Conservation (phyloP, 352 stramenopile genomes). For the Globisporangium okanoganense region DNA sequence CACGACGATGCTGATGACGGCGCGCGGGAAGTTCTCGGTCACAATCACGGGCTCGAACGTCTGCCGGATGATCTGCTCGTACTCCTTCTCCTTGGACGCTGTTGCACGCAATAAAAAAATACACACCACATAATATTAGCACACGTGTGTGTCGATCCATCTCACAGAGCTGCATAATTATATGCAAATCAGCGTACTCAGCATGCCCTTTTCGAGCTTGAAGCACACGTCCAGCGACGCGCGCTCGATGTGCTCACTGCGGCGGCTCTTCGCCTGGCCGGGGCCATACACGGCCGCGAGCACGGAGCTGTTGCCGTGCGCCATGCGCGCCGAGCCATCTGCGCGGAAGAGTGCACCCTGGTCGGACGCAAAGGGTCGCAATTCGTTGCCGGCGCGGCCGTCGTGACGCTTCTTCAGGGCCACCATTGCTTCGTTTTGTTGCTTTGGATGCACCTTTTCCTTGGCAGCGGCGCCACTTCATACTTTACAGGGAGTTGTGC, state of each 20-base stretch:
- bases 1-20: constrained; percentile 84
- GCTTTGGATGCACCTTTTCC: constrained; percentile 4
- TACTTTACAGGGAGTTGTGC: not conserved
- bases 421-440: constrained; percentile 26
- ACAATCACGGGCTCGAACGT: constrained; percentile 72
- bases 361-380: constrained; percentile 70
- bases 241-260: constrained; percentile 57
- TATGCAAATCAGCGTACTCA: too few relatives aligned
- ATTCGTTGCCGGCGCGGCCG: constrained; percentile 67
- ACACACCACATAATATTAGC: not conserved
- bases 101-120: not conserved
- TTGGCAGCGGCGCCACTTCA: constrained; percentile 1
- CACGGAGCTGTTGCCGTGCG: constrained; percentile 68
- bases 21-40: constrained; percentile 66
- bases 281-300: constrained; percentile 75
- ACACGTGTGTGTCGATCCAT: not conserved
- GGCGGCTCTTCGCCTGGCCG: constrained; percentile 67
- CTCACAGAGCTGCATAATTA: too few relatives aligned
- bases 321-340: constrained; percentile 76
- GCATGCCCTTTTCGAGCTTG: constrained; percentile 73
- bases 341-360: constrained; percentile 76
- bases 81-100: constrained; percentile 84
- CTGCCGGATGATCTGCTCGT: constrained; percentile 76
- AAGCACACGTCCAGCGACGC: constrained; percentile 75
- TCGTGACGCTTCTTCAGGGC: constrained; percentile 44